Percentiles rank a stretch among this genome's conserved stretches.
These are phyloP conservation scores for Plasmodium yoelii DNA, from an alignment of 169 alveolate species.

Conservation along the genomic window DNA sequence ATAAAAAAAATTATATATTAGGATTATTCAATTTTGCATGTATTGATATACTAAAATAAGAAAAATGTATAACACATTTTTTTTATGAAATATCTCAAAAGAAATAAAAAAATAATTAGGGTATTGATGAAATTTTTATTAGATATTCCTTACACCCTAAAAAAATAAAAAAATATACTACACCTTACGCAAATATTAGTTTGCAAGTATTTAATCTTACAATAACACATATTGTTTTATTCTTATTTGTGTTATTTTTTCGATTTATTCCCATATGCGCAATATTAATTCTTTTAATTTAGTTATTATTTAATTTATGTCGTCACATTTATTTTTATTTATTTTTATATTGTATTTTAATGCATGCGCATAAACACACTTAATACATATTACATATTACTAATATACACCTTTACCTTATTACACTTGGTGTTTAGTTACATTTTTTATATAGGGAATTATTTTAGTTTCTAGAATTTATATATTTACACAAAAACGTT, in stretches of 20 bases:
- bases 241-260: neutral
- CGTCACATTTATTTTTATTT: neutral
- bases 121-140: neutral
- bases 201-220: neutral
- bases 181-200: too few relatives aligned
- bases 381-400: neutral
- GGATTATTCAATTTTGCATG: constrained; percentile 3
- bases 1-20: neutral
- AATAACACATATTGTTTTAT: neutral
- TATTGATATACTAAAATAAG: constrained; percentile 4
- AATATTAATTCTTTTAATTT: neutral
- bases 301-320: neutral
- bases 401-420: neutral
- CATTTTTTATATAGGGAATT: neutral
- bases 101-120: neutral
- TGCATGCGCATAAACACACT: neutral
- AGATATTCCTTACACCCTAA: constrained; percentile 19
- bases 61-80: constrained; percentile 5
- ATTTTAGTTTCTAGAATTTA: neutral
- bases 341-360: neutral
- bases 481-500: constrained; percentile 9
- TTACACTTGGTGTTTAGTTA: neutral
- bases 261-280: neutral
- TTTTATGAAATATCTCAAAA: neutral
- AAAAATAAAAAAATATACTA: constrained; percentile 4